Conservation (phyloP, 352 stramenopile genomes). For the Globisporangium parvum region DNA sequence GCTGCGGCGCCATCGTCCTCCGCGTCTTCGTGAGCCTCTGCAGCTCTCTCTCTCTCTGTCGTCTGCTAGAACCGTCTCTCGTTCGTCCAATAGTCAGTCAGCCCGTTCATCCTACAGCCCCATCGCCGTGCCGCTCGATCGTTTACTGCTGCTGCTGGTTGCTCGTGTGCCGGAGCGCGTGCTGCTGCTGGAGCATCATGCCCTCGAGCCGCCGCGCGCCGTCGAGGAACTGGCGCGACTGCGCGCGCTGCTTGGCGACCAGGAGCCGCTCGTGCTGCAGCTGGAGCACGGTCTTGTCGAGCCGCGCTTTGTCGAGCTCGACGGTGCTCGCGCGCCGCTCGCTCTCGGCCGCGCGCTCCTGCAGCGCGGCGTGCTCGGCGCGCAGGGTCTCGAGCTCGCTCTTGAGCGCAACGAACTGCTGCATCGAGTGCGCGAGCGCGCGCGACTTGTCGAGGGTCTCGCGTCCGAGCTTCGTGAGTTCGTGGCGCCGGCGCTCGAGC, state of each 20-base stretch:
- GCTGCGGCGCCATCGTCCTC: no score
- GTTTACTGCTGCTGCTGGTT: constrained; percentile 1
- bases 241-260: constrained; percentile 65
- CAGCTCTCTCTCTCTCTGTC: not conserved
- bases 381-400: constrained; percentile 38
- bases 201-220: constrained; percentile 55
- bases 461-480: constrained; percentile 52
- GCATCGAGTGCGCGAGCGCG: constrained; percentile 27
- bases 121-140: not conserved
- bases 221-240: constrained; percentile 73
- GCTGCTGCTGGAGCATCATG: constrained; percentile 56
- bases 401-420: constrained; percentile 28
- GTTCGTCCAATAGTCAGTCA: no score
- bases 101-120: no score
- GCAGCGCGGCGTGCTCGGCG: constrained; percentile 28
- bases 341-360: constrained; percentile 21
- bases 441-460: constrained; percentile 64
- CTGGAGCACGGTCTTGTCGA: constrained; percentile 45
- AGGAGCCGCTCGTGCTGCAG: constrained; percentile 65
- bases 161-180: constrained; percentile 6
- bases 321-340: constrained; percentile 31
- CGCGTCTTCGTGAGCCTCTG: no score
- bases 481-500: constrained; percentile 36
- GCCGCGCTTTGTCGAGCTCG: constrained; percentile 32
- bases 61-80: not conserved